Percentiles rank a stretch among this genome's conserved stretches.
phyloP scores from a whole-genome alignment of 192 early-diverging fungal genomes.

The Linnemannia zychae region DNA sequence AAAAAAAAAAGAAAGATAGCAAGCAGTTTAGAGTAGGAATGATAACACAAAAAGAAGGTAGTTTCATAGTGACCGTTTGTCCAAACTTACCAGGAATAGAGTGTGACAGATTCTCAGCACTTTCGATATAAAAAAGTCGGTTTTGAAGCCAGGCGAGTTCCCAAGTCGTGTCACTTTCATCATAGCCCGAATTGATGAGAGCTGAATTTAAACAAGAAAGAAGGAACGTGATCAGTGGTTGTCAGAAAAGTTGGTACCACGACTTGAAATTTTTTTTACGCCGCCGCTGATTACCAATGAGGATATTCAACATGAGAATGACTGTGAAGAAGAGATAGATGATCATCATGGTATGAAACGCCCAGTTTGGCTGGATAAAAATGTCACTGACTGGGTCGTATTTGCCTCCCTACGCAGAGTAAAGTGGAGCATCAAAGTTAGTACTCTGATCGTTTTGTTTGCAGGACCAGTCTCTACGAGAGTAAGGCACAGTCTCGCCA shows the following conservation, averaged over 20 bases:
- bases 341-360: conserved; percentile 33
- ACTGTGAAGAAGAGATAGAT: conserved; percentile 37
- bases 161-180: not conserved
- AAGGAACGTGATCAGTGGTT: no score
- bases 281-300: conserved; percentile 25
- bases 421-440: no score
- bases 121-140: not conserved
- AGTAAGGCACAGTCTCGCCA: no score
- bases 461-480: no score
- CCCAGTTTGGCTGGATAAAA: conserved; percentile 6
- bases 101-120: conserved; percentile 7
- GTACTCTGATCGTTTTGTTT: no score
- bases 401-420: conserved; percentile 9
- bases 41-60: no score
- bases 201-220: no score
- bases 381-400: conserved; percentile 25
- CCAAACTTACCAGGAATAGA: conserved; percentile 1
- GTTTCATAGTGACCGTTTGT: no score
- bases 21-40: no score
- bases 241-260: no score
- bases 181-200: no score
- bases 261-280: no score
- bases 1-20: not conserved
- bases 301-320: conserved; percentile 34
- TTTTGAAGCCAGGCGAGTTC: conserved; percentile 9